phyloP scores from a whole-genome alignment of 1,284 basidiomycete species.

The Cystobasidium slooffiae region DNA sequence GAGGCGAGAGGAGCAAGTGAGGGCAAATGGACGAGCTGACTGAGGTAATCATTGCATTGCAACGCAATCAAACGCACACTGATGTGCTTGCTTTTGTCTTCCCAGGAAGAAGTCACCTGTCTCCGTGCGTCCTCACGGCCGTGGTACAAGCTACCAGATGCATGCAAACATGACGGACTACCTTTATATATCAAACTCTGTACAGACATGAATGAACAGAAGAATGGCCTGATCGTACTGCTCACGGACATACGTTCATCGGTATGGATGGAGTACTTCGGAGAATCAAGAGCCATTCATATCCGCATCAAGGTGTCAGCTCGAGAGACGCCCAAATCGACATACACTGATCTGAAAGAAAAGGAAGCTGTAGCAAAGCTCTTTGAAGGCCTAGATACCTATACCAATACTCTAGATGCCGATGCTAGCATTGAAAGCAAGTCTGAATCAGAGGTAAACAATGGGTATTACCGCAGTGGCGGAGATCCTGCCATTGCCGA shows the following conservation, averaged over 20 bases:
- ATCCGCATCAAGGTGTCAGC: constrained; percentile 34
- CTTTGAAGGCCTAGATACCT: constrained; percentile 13
- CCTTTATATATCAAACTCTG: constrained; percentile 29
- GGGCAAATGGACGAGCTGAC: constrained; percentile 41
- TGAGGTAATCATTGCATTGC: constrained; percentile 11
- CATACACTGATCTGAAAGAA: constrained; percentile 25
- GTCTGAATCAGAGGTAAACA: constrained; percentile 28
- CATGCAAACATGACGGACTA: constrained; percentile 4
- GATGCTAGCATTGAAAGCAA: constrained; percentile 5
- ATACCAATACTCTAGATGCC: background rate
- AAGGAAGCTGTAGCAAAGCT: constrained; percentile 22
- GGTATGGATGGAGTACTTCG: constrained; percentile 33
- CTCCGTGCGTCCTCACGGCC: constrained; percentile 5
- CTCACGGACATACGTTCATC: constrained; percentile 35
- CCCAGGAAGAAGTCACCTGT: constrained; percentile 31
- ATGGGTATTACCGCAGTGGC: constrained; percentile 1
- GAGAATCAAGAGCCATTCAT: constrained; percentile 21
- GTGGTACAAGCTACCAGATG: constrained; percentile 22
- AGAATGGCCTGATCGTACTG: constrained; percentile 5
- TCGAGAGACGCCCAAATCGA: constrained; percentile 20
- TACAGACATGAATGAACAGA: background rate
- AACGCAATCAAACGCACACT: background rate
- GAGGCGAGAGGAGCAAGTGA: background rate
- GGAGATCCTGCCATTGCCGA: background rate
- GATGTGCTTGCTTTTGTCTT: background rate